Evolutionary conservation across 2,329 filamentous ascomycete genomes (phyloP), one percentile per base, ranked within the genome.

Genomic region (Onygenales sp.): DNA sequence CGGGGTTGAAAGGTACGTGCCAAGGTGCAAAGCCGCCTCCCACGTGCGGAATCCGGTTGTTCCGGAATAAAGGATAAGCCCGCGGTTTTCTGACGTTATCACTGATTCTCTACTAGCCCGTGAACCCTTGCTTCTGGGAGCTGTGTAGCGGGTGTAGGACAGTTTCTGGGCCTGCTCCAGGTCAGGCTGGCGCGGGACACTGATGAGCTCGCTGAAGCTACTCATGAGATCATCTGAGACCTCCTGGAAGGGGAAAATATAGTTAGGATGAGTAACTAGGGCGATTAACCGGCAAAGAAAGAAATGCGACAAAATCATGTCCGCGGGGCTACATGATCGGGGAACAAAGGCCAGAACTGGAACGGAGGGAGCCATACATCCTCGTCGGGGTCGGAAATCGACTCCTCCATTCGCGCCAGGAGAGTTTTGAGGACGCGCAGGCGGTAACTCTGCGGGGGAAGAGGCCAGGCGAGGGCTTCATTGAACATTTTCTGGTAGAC

Each of bases 201-300:
- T 75, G 54, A 94, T 76, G 27, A 93, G 76, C 56, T 75, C 69
- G 52, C 84, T 82, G 60, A 94, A 77, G 39, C 77, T 74, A 52
- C 76, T 75, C 79, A 92, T 87, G 62, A 96, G 79, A 67, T 85
- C 78, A 69, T 95, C 88, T 57, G 86, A 89, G 46, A 95, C 84
- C 67, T 86, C 89, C 91, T 96, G 71, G 58, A 45, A 17, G 51
- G 53, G 46, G 48, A 49, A 57, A 57, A 52, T 62, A 66, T 49
- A 49, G 59, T 62, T 54, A 59, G 58, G 53, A 54, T 48, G 39
- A 40, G 46, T 52, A 51, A 32, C 44, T 33, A 42, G 59, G 57
- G 52, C 4, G 21, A 27, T 27, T 27, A 27, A 27, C 4, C 4
- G 21, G 54, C 44, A 50, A 32, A 53, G 36, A 42, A 32, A 46